Evolutionary conservation across 495 filamentous ascomycete genomes (phyloP).

Genomic region (Aspergillus cavernicola): DNA sequence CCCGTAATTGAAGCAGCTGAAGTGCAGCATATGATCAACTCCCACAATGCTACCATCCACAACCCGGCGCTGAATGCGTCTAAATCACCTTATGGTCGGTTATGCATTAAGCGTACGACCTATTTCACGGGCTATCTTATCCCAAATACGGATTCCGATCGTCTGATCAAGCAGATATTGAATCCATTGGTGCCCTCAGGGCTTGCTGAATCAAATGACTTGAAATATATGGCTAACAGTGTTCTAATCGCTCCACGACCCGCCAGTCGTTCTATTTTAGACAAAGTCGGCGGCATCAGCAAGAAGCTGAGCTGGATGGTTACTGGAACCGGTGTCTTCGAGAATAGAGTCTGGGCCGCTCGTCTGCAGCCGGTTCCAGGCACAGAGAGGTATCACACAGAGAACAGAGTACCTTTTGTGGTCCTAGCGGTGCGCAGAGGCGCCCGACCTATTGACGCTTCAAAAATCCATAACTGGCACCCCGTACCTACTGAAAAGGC

Average conservation of each 20-base stretch:
- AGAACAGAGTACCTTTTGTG: conserved; percentile 68
- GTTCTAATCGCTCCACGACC: conserved; percentile 82
- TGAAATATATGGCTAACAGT: conserved; percentile 83
- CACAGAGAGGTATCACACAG: conserved; percentile 63
- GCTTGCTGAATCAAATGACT: conserved; percentile 53
- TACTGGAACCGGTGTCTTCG: conserved; percentile 65
- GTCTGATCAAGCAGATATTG: conserved; percentile 63
- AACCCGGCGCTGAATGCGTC: conserved; percentile 31
- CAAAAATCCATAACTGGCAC: conserved; percentile 81
- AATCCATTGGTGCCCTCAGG: conserved; percentile 47
- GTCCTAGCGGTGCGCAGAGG: conserved; percentile 70
- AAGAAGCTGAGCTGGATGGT: conserved; percentile 79
- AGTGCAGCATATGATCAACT: conserved; percentile 84
- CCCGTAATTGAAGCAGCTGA: conserved; percentile 79
- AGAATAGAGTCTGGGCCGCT: conserved; percentile 85
- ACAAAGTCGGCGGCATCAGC: conserved; percentile 82
- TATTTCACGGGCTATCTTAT: conserved; percentile 96
- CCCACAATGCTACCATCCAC: conserved; percentile 63
- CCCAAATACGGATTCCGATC: conserved; percentile 60
- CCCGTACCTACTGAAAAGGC: conserved; percentile 62
- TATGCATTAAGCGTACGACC: conserved; percentile 78
- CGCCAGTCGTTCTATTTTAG: conserved; percentile 60
- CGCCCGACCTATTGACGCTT: conserved; percentile 73
- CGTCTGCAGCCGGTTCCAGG: conserved; percentile 67
- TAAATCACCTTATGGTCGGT: conserved; percentile 35